Base-by-base conservation (phyloP, 78 protist genomes). In the Diacronema lutheri region DNA sequence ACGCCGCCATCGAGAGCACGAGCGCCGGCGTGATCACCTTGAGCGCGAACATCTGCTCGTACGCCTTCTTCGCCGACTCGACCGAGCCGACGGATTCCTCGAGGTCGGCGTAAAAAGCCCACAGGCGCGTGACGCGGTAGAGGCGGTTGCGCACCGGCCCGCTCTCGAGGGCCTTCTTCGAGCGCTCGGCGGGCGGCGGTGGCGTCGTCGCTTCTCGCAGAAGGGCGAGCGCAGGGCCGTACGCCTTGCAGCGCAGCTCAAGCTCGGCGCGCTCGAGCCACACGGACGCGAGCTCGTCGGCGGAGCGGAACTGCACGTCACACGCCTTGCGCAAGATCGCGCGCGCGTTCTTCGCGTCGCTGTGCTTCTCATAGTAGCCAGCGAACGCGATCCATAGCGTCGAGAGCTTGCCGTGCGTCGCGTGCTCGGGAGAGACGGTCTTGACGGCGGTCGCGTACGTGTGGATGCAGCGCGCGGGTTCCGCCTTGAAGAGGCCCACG, bases 251-350 rank as follows among this genome's bases (percentile, higher is more conserved):
- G 5, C 97, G 86, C 33, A 96, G 50, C 86, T 97, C 98, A 95
- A 97, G 92, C 92, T 98, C 99, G 11, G 92, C 95, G 58, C 79
- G 96, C 35, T 89, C 97, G 82, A 95, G 90, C 95, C 97, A 97
- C 29, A 81, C 38, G 11, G 76, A 1, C 14, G 86, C 66, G 6
- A 81, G 69, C 35, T 81, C 86, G 12, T 81, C 86, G n/a, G 64
- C 86, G 38, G 25, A 25, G 35, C 38, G 33, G 74, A 16, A 81
- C 44, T 57, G 61, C 25, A 81, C 86, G 13, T 60, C 66, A 9
- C 20, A 7, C 31, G 93, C 97, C 44, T 81, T 77, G 37, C 92
- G 94, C 57, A 95, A 76, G 55, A 97, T 92, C 65, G 38, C 81
- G 38, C 94, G 88, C 25, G 95, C 93, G 35, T 82, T 72, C 93